These are phyloP conservation scores for Cytospora piceae DNA, from an alignment of 2,329 filamentous ascomycete genomes.

Conservation along the genomic window DNA sequence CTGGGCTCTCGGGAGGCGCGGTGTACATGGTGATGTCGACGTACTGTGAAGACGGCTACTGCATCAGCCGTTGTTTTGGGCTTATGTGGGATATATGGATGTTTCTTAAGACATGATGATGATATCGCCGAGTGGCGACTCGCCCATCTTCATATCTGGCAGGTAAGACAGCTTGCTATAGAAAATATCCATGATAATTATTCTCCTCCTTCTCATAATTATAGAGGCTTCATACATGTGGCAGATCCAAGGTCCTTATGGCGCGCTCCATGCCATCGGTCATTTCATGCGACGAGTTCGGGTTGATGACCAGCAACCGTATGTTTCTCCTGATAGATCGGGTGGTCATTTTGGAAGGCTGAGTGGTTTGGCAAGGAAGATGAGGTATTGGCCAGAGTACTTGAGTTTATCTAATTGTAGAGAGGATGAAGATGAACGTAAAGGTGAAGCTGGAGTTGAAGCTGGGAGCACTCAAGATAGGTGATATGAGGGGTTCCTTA, in stretches of 20 bases:
- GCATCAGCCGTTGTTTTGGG: conserved; percentile 7
- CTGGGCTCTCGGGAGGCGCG: conserved; percentile 62
- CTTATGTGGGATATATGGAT: no score
- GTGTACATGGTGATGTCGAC: conserved; percentile 67
- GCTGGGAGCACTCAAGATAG: not conserved
- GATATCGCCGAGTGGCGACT: not conserved
- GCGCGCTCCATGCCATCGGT: conserved; percentile 64
- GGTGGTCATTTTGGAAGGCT: conserved; percentile 35
- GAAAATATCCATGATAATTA: not conserved
- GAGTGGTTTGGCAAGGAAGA: not conserved
- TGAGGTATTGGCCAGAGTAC: not conserved
- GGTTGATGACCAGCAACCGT: conserved; percentile 74
- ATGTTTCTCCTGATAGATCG: conserved; percentile 39
- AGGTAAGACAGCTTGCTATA: not conserved
- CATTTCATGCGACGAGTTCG: conserved; percentile 76
- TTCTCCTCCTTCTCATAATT: not conserved
- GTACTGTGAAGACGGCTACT: conserved; percentile 40
- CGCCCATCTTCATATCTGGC: not conserved
- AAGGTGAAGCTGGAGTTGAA: not conserved
- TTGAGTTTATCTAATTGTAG: no score
- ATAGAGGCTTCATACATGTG: conserved; percentile 39
- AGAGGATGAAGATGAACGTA: not conserved
- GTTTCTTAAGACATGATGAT: not conserved
- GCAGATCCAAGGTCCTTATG: conserved; percentile 48
- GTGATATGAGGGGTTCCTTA: no score